phyloP scores from a whole-genome alignment of 176 grass and related monocot genomes.

The Sorghum bicolor region Sorghum_bicolor_NCBIv3 NC_012870.2:73736001-73736500 shows the following conservation, averaged over 20 bases:
- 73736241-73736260: conserved; percentile 80
- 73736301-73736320: background rate
- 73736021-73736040: background rate
- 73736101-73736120: conserved; percentile 26
- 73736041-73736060: conserved; percentile 8
- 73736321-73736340: background rate
- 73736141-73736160: background rate
- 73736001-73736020: conserved; percentile 26
- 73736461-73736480: background rate
- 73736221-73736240: conserved; percentile 53
- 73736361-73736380: background rate
- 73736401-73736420: background rate
- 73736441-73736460: background rate
- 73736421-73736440: background rate
- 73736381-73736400: background rate
- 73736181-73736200: background rate
- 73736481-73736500: background rate
- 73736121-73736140: conserved; percentile 3
- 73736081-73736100: background rate
- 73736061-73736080: conserved; percentile 23
- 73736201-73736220: conserved; percentile 37
- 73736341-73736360: background rate
- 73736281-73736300: background rate
- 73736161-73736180: background rate
- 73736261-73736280: background rate